Percentiles rank a stretch among this genome's conserved stretches.
These are phyloP conservation scores for Aureobasidium sp. DNA, from an alignment of 2,329 filamentous ascomycete genomes.

Conservation along the genomic window DNA sequence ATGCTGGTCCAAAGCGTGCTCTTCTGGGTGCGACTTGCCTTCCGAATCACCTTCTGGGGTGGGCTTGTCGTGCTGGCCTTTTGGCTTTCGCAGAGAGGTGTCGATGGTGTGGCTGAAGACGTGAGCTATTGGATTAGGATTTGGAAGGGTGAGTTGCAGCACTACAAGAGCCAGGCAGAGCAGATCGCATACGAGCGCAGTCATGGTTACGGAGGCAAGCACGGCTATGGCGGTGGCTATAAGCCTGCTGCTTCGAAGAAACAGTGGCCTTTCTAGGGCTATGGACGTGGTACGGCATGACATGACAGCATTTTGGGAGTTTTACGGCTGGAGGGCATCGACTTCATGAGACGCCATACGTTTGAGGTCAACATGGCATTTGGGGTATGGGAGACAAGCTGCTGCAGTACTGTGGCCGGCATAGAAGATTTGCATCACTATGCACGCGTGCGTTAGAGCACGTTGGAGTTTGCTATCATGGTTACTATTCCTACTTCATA, in stretches of 20 bases:
- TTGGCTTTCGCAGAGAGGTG: constrained; percentile 54
- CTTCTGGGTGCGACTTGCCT: constrained; percentile 65
- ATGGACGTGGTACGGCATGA: not conserved
- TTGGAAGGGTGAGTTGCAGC: constrained; percentile 35
- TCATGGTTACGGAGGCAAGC: constrained; percentile 7
- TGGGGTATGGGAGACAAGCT: not conserved
- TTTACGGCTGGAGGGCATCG: not conserved
- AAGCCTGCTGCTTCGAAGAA: constrained; percentile 5
- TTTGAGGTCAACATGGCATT: not conserved
- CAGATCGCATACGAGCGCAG: constrained; percentile 2
- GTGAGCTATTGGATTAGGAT: constrained; percentile 32
- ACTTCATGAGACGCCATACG: not conserved
- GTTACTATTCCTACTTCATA: not conserved
- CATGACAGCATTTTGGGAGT: constrained; percentile 1
- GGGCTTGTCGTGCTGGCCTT: constrained; percentile 48
- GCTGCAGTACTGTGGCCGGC: not conserved
- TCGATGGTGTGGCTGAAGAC: constrained; percentile 59
- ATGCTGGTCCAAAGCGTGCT: constrained; percentile 66
- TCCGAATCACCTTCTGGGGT: constrained; percentile 60
- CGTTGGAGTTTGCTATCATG: not conserved
- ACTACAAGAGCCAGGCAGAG: constrained; percentile 30
- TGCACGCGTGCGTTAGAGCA: not conserved
- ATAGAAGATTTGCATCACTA: not conserved
- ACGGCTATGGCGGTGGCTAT: not conserved
- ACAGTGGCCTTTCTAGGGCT: not conserved